Conservation (phyloP, 768 basidiomycete genomes). For the Agrocybe chaxingu region DNA sequence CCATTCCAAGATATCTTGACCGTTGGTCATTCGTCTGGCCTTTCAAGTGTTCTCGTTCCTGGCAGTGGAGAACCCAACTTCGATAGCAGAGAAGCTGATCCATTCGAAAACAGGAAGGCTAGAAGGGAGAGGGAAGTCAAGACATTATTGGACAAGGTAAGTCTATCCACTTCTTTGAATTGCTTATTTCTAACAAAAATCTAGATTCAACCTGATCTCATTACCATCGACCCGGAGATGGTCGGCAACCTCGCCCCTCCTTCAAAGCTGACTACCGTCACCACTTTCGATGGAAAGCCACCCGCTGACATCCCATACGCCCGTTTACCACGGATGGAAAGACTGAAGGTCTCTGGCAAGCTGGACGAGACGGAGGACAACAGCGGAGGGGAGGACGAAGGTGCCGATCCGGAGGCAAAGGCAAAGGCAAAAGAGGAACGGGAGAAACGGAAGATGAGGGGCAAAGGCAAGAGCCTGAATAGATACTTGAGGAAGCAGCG, state of each 20-base stretch:
- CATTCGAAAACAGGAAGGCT: conserved; percentile 82
- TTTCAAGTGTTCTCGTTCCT: conserved; percentile 86
- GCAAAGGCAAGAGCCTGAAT: conserved; percentile 84
- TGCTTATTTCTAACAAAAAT: not conserved
- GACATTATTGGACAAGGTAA: conserved; percentile 83
- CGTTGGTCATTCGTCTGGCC: conserved; percentile 72
- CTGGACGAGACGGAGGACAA: conserved; percentile 63
- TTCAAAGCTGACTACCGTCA: conserved; percentile 54
- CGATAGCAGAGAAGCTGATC: conserved; percentile 91
- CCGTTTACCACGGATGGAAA: conserved; percentile 74
- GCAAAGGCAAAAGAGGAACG: conserved; percentile 32
- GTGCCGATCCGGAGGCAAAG: conserved; percentile 33
- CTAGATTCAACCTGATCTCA: conserved; percentile 90
- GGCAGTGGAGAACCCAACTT: conserved; percentile 94
- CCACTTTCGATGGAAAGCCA: conserved; percentile 29
- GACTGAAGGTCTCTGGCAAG: conserved; percentile 71
- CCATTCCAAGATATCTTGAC: conserved; percentile 87
- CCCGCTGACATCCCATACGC: conserved; percentile 56
- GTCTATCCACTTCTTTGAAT: conserved; percentile 6
- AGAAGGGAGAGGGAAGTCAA: conserved; percentile 90
- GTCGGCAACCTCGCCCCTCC: conserved; percentile 67
- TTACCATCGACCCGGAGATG: conserved; percentile 77
- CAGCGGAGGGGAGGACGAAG: conserved; percentile 37
- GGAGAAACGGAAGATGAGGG: conserved; percentile 81
- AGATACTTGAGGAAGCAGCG: conserved; percentile 86